Evolutionary conservation across 768 basidiomycete genomes (phyloP), one percentile per base, ranked within the genome.

Genomic region (Megacollybia marginata): DNA sequence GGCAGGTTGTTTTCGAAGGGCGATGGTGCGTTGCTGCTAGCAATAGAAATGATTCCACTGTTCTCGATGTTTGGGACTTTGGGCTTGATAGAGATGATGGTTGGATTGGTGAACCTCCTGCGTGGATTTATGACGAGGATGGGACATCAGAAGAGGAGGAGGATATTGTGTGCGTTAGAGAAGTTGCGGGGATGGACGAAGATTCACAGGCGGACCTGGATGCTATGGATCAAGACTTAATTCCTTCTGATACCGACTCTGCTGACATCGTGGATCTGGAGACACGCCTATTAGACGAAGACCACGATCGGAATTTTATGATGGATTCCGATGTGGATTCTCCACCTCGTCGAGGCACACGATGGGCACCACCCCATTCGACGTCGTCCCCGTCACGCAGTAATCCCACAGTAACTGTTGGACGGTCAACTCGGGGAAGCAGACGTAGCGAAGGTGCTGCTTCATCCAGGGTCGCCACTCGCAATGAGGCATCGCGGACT

Each of bases 1-100:
- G 95, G 95, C 95, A 98, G 67, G 92, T 98, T 42, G 84, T 92
- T 31, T 96, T 95, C 64, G 89, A 94, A 65, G 91, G 92, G 0
- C 73, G 92, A 51, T 92, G 92, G 79, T 91, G 92, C 60, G 91
- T 99, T 42, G 92, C 93, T 8, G 96, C 96, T 31, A 91, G 88
- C 61, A 91, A 92, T 57, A 75, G 85, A 50, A 79, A 79, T 53
- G 80, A 88, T 56, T 66, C 78, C 5, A 92, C 90, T 4, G 83
- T 88, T 50, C 70, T 92, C 48, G 90, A 92, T 59, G 90, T 92
- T 20, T 92, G 89, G 89, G 88, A 92, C 71, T 92, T 92, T 62
- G 90, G 86, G 13, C 74, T 71, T 46, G 85, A 83, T 60, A 68
- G 70, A 10, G 85, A 85, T 51, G 84, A 86, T n/a, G 85, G 82